Evolutionary conservation across 192 early-diverging fungal species (phyloP).

Genomic region (Oehlia diaphana): DNA sequence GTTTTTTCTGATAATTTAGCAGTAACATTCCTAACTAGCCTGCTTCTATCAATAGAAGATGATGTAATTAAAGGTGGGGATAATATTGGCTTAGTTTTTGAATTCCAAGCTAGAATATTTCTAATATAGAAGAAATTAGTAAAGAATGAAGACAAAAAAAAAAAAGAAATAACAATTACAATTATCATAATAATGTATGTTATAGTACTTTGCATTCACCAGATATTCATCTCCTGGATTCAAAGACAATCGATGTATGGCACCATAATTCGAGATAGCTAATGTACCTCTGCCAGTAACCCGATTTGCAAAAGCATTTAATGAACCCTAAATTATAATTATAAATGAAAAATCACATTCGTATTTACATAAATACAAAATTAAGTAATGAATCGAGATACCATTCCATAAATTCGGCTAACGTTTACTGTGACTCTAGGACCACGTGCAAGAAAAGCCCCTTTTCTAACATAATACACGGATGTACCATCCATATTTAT

Average conservation of each 20-base stretch:
- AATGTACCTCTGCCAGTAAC: conserved; percentile 67
- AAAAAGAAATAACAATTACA: neutral
- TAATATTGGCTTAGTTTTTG: conserved; percentile 47
- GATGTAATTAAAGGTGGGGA: conserved; percentile 39
- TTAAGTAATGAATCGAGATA: conserved; percentile 21
- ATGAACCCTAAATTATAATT: conserved; percentile 43
- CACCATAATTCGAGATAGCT: conserved; percentile 65
- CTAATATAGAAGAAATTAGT: conserved; percentile 12
- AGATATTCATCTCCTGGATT: conserved; percentile 68
- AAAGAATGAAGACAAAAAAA: neutral
- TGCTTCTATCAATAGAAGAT: conserved; percentile 25
- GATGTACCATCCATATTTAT: conserved; percentile 56
- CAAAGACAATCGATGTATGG: conserved; percentile 67
- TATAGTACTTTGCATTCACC: conserved; percentile 63
- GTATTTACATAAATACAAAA: neutral
- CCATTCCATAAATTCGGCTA: conserved; percentile 41
- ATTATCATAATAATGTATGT: neutral
- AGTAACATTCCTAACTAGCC: neutral
- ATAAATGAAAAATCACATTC: neutral
- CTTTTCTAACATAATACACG: conserved; percentile 64
- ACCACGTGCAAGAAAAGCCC: conserved; percentile 60
- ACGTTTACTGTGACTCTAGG: conserved; percentile 54
- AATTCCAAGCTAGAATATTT: conserved; percentile 58
- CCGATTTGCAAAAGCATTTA: conserved; percentile 61
- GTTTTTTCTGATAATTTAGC: neutral